phyloP scores from a whole-genome alignment of 768 basidiomycete genomes.

The Tulasnella sp. region DNA sequence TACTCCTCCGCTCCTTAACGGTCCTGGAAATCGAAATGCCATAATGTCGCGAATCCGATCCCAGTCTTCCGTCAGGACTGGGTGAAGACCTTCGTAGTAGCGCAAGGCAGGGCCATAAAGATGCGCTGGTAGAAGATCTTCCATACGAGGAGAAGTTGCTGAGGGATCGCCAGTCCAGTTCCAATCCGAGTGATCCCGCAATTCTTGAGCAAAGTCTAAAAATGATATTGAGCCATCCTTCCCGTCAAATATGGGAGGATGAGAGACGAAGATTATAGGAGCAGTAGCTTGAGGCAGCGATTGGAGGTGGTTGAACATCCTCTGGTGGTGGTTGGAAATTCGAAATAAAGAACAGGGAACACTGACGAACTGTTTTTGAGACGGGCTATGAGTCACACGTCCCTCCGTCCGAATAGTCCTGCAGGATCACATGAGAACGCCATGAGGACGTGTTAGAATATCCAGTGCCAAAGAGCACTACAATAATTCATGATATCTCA shows the following conservation, averaged over 20 bases:
- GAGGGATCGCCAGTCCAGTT: background rate
- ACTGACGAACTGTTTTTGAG: too few relatives aligned
- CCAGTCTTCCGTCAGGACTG: background rate
- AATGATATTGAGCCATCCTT: background rate
- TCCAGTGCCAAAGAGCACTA: too few relatives aligned
- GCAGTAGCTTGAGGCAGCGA: background rate
- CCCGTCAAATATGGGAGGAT: background rate
- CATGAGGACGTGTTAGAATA: too few relatives aligned
- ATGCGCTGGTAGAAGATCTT: background rate
- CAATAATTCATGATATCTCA: too few relatives aligned
- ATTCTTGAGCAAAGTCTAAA: background rate
- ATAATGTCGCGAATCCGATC: background rate
- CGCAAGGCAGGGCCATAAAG: background rate
- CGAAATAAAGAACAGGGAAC: too few relatives aligned
- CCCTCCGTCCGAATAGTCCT: too few relatives aligned
- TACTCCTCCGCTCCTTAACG: background rate
- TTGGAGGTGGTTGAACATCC: background rate
- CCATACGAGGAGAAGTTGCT: background rate
- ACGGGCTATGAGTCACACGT: too few relatives aligned
- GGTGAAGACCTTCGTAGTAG: background rate
- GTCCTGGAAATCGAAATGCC: background rate
- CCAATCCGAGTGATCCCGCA: background rate
- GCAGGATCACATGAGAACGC: too few relatives aligned
- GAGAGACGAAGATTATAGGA: background rate
- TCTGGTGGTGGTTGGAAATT: background rate